phyloP scores from a whole-genome alignment of 805 yeast genomes.

The Starmerella apicola region DNA sequence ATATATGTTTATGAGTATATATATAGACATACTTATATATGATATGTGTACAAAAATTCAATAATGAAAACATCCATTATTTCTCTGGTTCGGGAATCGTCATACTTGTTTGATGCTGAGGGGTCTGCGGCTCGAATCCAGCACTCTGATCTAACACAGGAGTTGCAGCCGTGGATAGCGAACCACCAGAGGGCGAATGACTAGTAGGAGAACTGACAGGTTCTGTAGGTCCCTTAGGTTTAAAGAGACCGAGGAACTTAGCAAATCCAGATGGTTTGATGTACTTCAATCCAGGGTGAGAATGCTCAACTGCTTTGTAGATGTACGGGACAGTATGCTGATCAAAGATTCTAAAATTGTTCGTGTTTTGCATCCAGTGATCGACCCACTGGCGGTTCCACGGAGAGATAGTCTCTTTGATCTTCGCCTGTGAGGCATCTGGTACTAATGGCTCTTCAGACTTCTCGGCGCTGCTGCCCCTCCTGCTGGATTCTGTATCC shows the following conservation, averaged over 20 bases:
- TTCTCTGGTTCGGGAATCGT: no score
- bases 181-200: no score
- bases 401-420: constrained; percentile 27
- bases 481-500: no score
- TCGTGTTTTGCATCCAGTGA: constrained; percentile 40
- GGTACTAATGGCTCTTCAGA: no score
- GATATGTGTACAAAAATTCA: background rate
- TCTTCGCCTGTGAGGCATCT: background rate
- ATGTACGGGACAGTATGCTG: constrained; percentile 36
- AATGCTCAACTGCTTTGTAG: constrained; percentile 4
- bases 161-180: no score
- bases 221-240: background rate
- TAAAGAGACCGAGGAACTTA: constrained; percentile 14
- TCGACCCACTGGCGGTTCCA: constrained; percentile 38
- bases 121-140: background rate
- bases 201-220: background rate
- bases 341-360: constrained; percentile 44
- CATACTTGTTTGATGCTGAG: background rate
- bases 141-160: background rate
- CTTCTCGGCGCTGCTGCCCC: no score
- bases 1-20: no score
- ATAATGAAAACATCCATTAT: no score
- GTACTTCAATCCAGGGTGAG: constrained; percentile 14
- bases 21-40: no score
- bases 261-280: constrained; percentile 14